phyloP scores from a whole-genome alignment of 2,329 filamentous ascomycete species.

The Nigrospora osmanthi region DNA sequence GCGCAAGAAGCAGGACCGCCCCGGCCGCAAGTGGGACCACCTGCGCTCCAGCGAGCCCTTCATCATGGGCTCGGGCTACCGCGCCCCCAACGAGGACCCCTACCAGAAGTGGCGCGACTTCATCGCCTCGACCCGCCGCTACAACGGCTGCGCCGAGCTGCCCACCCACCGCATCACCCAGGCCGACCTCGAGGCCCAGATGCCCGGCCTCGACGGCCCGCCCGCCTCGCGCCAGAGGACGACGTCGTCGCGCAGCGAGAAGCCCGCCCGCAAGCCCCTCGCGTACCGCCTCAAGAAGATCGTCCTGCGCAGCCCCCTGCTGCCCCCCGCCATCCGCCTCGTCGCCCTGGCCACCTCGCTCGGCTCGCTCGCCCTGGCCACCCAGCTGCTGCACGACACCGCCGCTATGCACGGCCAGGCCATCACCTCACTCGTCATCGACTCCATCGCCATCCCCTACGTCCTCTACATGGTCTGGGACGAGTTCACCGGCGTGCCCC shows the following conservation, averaged over 20 bases:
- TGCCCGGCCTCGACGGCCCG: constrained; percentile 28
- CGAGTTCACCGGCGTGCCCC: constrained; percentile 89
- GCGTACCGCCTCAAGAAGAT: constrained; percentile 54
- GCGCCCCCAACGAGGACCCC: constrained; percentile 29
- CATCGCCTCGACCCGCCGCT: constrained; percentile 43
- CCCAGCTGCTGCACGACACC: constrained; percentile 27
- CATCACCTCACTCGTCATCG: constrained; percentile 82
- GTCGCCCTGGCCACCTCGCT: constrained; percentile 78
- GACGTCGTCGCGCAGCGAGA: constrained; percentile 22
- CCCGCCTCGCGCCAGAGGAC: constrained; percentile 27
- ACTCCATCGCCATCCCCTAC: constrained; percentile 83
- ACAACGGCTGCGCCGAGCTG: constrained; percentile 28
- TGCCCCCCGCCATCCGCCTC: constrained; percentile 76
- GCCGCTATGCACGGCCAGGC: constrained; percentile 54
- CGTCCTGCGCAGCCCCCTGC: constrained; percentile 73
- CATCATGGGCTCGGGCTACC: constrained; percentile 42
- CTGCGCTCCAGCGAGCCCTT: constrained; percentile 51
- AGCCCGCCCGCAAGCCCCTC: constrained; percentile 21
- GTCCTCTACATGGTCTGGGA: constrained; percentile 92
- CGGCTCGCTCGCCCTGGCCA: constrained; percentile 71
- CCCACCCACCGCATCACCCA: constrained; percentile 8
- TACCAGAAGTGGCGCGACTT: constrained; percentile 44
- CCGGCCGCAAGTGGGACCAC: constrained; percentile 52
- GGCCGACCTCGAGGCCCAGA: constrained; percentile 18
- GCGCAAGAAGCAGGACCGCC: constrained; percentile 36